Conservation (phyloP, 768 basidiomycete genomes). For the Suillus bovinus region DNA sequence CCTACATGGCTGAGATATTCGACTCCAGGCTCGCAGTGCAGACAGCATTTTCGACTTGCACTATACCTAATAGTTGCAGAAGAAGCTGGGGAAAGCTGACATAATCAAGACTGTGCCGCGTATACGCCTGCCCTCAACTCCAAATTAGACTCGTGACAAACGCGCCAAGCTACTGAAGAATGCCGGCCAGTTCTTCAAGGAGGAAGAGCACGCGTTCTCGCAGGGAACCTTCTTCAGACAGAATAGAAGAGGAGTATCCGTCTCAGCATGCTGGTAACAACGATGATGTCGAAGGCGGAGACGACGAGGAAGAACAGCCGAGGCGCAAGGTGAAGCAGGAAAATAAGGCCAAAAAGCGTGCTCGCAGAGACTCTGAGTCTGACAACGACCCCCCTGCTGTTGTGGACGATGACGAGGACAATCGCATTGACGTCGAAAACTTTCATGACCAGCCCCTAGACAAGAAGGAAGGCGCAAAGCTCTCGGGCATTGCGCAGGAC, state of each 20-base stretch:
- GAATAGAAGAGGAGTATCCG: constrained; percentile 53
- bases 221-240: constrained; percentile 53
- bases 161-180: constrained; percentile 15
- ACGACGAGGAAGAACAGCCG: constrained; percentile 42
- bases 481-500: constrained; percentile 60
- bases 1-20: constrained; percentile 23
- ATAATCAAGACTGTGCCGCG: constrained; percentile 20
- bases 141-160: constrained; percentile 13
- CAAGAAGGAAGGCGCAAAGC: constrained; percentile 48
- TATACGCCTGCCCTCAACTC: constrained; percentile 30
- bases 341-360: constrained; percentile 29
- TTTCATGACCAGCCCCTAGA: constrained; percentile 69
- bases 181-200: constrained; percentile 41
- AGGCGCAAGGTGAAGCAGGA: constrained; percentile 35
- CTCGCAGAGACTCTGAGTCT: constrained; percentile 36
- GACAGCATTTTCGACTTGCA: constrained; percentile 26
- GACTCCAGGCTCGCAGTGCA: constrained; percentile 18
- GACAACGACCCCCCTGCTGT: constrained; percentile 22
- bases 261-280: constrained; percentile 34
- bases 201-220: constrained; percentile 35
- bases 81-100: constrained; percentile 5
- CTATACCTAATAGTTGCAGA: neutral
- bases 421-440: constrained; percentile 57
- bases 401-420: constrained; percentile 46
- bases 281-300: constrained; percentile 42